phyloP scores from a whole-genome alignment of 805 yeast species.

The Ogataea trehaloabstinens region DNA sequence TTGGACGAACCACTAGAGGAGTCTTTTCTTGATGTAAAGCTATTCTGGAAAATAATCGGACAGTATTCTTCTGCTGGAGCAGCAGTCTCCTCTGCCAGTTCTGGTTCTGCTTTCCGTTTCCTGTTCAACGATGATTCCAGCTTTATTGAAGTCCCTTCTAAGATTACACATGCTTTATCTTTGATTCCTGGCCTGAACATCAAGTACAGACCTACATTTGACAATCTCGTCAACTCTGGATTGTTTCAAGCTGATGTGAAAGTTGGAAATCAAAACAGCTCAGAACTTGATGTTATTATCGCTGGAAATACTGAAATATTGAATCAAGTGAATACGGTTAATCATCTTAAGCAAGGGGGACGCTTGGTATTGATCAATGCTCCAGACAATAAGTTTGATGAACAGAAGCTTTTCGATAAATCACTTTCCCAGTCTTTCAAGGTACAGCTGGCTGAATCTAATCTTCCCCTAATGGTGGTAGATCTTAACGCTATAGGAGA shows the following conservation, averaged over 20 bases:
- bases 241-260: slow-evolving; percentile 63
- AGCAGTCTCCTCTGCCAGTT: slow-evolving; percentile 30
- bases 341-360: slow-evolving; percentile 56
- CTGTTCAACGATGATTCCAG: slow-evolving; percentile 70
- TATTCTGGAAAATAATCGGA: slow-evolving; percentile 30
- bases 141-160: slow-evolving; percentile 55
- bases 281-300: slow-evolving; percentile 60
- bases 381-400: slow-evolving; percentile 38
- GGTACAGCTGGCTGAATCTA: slow-evolving; percentile 49
- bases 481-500: slow-evolving; percentile 66
- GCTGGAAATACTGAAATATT: slow-evolving; percentile 62
- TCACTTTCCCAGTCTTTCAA: slow-evolving; percentile 54
- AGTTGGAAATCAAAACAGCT: slow-evolving; percentile 37
- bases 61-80: slow-evolving; percentile 8
- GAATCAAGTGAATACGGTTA: slow-evolving; percentile 57
- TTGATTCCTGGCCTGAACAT: slow-evolving; percentile 54
- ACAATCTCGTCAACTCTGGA: slow-evolving; percentile 74
- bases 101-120: slow-evolving; percentile 48
- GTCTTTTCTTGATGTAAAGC: slow-evolving; percentile 25
- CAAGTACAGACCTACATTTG: slow-evolving; percentile 62
- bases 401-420: slow-evolving; percentile 47
- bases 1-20: slow-evolving; percentile 47
- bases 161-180: slow-evolving; percentile 67
- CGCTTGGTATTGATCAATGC: slow-evolving; percentile 45
- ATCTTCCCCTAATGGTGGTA: slow-evolving; percentile 51